A percentile compares a stretch with the other conserved stretches of the same genome.
Evolutionary conservation across 768 basidiomycete genomes (phyloP).

Genomic region (Holtermanniella nyarrowii): DNA sequence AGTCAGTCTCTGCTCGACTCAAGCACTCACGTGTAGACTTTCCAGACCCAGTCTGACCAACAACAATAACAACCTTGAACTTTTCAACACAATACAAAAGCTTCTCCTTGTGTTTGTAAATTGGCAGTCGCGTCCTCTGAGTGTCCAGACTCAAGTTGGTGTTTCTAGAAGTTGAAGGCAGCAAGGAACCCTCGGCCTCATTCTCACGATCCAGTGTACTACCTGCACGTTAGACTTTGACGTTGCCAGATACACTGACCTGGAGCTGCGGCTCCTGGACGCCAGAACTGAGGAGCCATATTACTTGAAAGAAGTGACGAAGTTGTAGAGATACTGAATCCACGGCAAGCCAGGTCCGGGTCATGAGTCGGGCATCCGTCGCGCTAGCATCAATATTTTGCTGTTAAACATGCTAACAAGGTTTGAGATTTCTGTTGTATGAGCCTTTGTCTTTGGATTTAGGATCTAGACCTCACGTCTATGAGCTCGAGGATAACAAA

Average conservation of each 20-base stretch:
- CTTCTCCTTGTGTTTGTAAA: constrained; percentile 80
- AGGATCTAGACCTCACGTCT: too few species aligned
- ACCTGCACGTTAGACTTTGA: constrained; percentile 42
- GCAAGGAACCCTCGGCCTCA: constrained; percentile 61
- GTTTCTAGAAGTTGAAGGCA: constrained; percentile 49
- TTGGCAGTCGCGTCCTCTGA: constrained; percentile 74
- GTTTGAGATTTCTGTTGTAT: too few species aligned
- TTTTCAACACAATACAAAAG: constrained; percentile 76
- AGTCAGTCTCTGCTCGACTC: not conserved
- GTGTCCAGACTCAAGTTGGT: constrained; percentile 56
- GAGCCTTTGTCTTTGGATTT: too few species aligned
- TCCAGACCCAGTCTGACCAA: constrained; percentile 85
- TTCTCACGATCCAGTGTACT: constrained; percentile 76
- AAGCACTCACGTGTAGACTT: constrained; percentile 84
- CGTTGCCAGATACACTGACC: constrained; percentile 12
- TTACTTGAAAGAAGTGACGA: too few species aligned
- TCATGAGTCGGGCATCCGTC: too few species aligned
- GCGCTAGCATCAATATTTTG: too few species aligned
- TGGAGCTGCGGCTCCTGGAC: constrained; percentile 39
- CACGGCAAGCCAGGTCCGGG: too few species aligned
- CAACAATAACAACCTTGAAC: constrained; percentile 72
- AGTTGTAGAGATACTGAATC: too few species aligned
- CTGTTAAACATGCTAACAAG: too few species aligned
- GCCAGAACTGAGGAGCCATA: constrained; percentile 27
- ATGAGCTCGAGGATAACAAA: too few species aligned